These are phyloP conservation scores for Albatrellus ellisii DNA, from an alignment of 768 basidiomycete genomes.

Conservation along the genomic window DNA sequence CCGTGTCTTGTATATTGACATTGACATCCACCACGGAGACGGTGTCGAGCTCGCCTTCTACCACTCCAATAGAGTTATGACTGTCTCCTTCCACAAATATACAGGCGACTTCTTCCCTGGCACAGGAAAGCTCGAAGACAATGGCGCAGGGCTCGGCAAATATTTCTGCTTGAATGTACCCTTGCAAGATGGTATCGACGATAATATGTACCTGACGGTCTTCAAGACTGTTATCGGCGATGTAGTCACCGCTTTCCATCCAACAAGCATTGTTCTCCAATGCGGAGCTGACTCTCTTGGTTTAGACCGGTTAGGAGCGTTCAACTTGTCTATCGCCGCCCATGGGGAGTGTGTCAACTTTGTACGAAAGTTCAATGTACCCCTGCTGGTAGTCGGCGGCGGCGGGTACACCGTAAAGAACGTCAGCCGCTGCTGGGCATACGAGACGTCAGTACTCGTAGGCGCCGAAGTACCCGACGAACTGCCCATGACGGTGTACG, in stretches of 20 bases:
- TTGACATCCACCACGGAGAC: conserved; percentile 98
- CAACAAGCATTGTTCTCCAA: conserved; percentile 85
- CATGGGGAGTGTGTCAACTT: conserved; percentile 98
- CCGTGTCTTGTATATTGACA: conserved; percentile 95
- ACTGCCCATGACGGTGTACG: conserved; percentile 82
- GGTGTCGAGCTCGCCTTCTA: conserved; percentile 98
- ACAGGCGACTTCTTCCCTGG: conserved; percentile 98
- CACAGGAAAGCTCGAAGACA: conserved; percentile 92
- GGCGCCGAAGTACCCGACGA: conserved; percentile 75
- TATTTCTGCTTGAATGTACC: conserved; percentile 95
- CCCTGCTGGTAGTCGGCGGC: conserved; percentile 84
- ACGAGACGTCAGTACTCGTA: conserved; percentile 90
- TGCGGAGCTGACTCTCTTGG: conserved; percentile 96
- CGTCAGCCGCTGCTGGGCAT: conserved; percentile 97
- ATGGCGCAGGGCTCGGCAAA: conserved; percentile 77
- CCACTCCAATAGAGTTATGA: conserved; percentile 96
- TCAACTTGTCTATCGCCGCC: conserved; percentile 94
- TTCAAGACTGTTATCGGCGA: conserved; percentile 97
- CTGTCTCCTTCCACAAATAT: conserved; percentile 98
- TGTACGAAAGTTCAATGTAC: conserved; percentile 85
- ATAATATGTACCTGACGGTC: conserved; percentile 89
- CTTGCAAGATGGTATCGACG: conserved; percentile 90
- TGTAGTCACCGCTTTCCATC: conserved; percentile 78
- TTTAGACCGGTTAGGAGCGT: conserved; percentile 88
- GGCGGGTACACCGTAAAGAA: conserved; percentile 97